A percentile compares a stretch with the other conserved stretches of the same genome.
These are phyloP conservation scores for Neopestalotiopsis sp. DNA, from an alignment of 2,329 filamentous ascomycete species.

Conservation along the genomic window DNA sequence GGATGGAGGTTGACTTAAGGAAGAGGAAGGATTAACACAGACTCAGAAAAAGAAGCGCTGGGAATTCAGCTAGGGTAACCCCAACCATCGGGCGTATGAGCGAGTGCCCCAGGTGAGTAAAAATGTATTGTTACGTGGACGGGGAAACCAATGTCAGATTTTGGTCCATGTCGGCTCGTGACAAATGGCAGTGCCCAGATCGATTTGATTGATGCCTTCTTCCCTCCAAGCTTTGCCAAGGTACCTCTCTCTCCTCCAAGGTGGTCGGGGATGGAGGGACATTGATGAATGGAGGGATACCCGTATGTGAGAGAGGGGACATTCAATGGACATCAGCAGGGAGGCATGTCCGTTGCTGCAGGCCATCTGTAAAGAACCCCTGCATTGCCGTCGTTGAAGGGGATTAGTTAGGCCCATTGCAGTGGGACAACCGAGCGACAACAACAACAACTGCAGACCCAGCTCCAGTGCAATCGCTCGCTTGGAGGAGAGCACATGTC, in stretches of 20 bases:
- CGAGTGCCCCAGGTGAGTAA: not conserved
- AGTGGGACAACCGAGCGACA: not conserved
- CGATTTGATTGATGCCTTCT: not conserved
- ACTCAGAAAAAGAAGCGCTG: not conserved
- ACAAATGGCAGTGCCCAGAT: not conserved
- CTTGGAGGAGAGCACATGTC: not conserved
- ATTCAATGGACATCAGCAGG: not conserved
- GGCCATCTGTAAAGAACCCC: not conserved
- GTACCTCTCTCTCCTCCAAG: not conserved
- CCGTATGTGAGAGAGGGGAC: not conserved
- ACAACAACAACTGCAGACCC: not conserved
- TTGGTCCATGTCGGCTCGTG: not conserved
- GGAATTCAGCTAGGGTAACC: not conserved
- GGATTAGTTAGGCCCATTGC: not conserved
- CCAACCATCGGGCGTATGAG: not conserved
- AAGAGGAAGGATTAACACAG: not conserved
- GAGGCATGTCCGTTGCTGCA: not conserved
- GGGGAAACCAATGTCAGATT: slow-evolving; percentile 1
- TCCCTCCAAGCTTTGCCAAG: not conserved
- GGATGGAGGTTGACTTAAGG: not conserved
- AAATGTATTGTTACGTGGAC: not conserved
- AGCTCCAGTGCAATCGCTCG: not conserved
- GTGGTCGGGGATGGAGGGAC: not conserved
- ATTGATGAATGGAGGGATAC: too few relatives aligned
- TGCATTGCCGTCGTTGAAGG: not conserved